Evolutionary conservation across 805 yeast genomes (phyloP).

Genomic region (Zygosaccharomyces bailii): DNA sequence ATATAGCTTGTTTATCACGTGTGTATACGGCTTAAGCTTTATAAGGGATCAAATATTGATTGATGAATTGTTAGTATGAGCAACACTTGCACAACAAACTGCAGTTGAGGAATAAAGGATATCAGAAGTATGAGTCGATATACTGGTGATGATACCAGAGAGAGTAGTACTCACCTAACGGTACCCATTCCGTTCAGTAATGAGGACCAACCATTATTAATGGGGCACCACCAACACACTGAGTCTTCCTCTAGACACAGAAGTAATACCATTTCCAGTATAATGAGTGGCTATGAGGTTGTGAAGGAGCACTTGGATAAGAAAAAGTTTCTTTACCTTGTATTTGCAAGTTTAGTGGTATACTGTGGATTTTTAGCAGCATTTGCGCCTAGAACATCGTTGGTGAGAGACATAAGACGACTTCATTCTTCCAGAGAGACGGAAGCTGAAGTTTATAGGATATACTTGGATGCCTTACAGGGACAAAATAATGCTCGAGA

Average conservation of each 20-base stretch:
- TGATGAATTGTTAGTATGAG: too few relatives aligned
- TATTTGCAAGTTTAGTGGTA: constrained; percentile 25
- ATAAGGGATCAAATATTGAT: background rate
- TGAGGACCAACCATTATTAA: background rate
- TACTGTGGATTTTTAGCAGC: constrained; percentile 56
- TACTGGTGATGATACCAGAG: background rate
- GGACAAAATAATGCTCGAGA: constrained; percentile 34
- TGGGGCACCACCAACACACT: background rate
- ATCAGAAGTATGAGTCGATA: background rate
- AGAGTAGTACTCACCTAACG: constrained; percentile 5
- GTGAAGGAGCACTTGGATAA: constrained; percentile 33
- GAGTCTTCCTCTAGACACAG: constrained; percentile 21
- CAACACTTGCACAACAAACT: too few relatives aligned
- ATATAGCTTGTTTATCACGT: background rate
- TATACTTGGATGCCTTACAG: constrained; percentile 45
- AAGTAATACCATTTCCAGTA: constrained; percentile 31
- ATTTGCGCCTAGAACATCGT: constrained; percentile 80
- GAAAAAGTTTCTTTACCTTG: constrained; percentile 26
- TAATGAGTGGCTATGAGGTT: constrained; percentile 28
- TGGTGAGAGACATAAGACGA: constrained; percentile 75
- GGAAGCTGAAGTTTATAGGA: constrained; percentile 63
- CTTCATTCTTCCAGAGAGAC: constrained; percentile 65
- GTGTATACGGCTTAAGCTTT: background rate
- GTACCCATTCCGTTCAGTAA: constrained; percentile 9
- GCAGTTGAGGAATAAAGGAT: too few relatives aligned